phyloP scores from a whole-genome alignment of 805 yeast genomes.

The Zygotorulaspora chibaensis region DNA sequence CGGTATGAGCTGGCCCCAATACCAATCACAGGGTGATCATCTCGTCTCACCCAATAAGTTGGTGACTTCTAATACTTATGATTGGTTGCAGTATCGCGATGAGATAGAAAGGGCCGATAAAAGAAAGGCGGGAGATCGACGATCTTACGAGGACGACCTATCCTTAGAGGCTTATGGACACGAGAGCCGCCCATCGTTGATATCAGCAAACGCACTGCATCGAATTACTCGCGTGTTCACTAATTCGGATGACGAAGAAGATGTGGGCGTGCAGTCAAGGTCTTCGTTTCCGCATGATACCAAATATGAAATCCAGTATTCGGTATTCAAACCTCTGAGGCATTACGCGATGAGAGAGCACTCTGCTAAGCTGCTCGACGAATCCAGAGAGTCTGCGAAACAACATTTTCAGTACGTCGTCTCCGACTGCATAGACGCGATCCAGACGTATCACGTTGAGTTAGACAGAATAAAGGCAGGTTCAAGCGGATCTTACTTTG shows the following conservation, averaged over 20 bases:
- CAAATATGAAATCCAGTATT: slow-evolving; percentile 47
- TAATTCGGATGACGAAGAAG: slow-evolving; percentile 1
- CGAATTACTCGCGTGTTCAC: slow-evolving; percentile 5
- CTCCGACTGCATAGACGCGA: slow-evolving; percentile 42
- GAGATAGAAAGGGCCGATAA: slow-evolving; percentile 9
- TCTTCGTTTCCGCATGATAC: slow-evolving; percentile 7
- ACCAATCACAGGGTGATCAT: slow-evolving; percentile 10
- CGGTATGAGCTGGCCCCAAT: slow-evolving; percentile 1
- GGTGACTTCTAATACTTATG: slow-evolving; percentile 22
- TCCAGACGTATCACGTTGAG: slow-evolving; percentile 39
- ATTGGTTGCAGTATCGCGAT: slow-evolving; percentile 22
- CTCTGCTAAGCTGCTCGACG: slow-evolving; percentile 12
- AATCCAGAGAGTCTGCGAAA: slow-evolving; percentile 2
- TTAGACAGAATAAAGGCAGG: slow-evolving; percentile 60
- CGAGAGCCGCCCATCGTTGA: background rate
- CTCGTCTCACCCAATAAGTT: slow-evolving; percentile 7
- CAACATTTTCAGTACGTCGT: slow-evolving; percentile 32
- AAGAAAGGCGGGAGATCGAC: background rate
- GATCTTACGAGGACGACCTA: background rate
- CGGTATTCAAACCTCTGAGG: slow-evolving; percentile 48
- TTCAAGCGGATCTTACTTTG: slow-evolving; percentile 67
- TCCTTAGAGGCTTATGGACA: background rate
- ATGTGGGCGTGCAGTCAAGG: slow-evolving; percentile 5
- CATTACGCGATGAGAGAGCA: slow-evolving; percentile 21
- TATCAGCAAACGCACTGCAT: background rate